Evolutionary conservation across 148 eudicot species (phyloP).

Genomic region (Rhododendron ovatum): DNA sequence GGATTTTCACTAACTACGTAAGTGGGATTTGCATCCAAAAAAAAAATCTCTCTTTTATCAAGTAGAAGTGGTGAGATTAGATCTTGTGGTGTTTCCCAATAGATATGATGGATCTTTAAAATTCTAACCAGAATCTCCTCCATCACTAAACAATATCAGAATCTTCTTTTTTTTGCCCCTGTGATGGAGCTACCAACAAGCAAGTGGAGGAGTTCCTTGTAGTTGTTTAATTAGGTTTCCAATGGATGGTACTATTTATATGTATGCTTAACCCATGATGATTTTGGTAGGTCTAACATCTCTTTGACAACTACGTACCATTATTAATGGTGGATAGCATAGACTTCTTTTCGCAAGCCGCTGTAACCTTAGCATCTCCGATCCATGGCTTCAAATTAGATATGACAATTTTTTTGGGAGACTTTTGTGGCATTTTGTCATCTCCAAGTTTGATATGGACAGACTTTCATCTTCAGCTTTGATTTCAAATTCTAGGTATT

Average conservation of each 20-base stretch:
- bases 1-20: constrained; percentile 4
- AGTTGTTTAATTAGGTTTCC: not conserved
- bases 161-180: not conserved
- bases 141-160: constrained; percentile 11
- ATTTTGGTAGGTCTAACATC: not conserved
- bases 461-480: not conserved
- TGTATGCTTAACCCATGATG: not conserved
- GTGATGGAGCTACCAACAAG: constrained; percentile 12
- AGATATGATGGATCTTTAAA: not conserved
- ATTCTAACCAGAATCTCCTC: not conserved
- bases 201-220: constrained; percentile 6
- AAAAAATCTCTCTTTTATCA: not conserved
- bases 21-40: constrained; percentile 2
- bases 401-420: not conserved
- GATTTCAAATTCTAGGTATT: too few relatives aligned
- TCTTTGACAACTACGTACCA: not conserved
- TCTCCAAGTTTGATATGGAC: not conserved
- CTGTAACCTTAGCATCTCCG: not conserved
- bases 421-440: too few relatives aligned
- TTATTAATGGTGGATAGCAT: not conserved
- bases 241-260: not conserved
- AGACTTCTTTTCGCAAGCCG: not conserved
- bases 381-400: not conserved
- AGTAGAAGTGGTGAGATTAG: constrained; percentile 4
- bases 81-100: not conserved